Evolutionary conservation across 2,329 filamentous ascomycete genomes (phyloP).

Genomic region (Cryphonectria carpinicola): DNA sequence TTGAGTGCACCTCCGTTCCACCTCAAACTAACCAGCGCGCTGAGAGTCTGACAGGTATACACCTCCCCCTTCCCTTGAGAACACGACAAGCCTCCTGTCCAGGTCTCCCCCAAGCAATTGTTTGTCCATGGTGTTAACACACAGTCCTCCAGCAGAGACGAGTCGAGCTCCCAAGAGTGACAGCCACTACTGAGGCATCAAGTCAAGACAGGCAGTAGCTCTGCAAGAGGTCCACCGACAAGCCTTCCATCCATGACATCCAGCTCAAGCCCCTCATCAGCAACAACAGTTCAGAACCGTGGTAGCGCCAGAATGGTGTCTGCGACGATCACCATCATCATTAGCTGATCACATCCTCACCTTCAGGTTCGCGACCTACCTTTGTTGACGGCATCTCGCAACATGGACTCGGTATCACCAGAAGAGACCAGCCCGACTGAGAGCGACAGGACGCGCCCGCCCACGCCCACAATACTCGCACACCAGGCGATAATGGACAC

Average conservation of each 20-base stretch:
- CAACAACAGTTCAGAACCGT: background rate
- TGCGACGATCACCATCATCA: background rate
- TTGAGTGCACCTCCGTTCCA: background rate
- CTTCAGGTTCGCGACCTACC: background rate
- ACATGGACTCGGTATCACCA: background rate
- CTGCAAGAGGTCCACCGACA: background rate
- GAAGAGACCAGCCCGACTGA: background rate
- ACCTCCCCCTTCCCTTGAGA: background rate
- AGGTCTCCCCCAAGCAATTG: background rate
- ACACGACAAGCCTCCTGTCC: background rate
- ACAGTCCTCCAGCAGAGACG: background rate
- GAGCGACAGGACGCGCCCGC: background rate
- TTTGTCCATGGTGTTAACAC: background rate
- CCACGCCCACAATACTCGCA: background rate
- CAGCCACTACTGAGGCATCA: background rate
- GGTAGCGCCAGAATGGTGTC: background rate
- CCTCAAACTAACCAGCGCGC: background rate
- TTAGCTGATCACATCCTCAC: background rate
- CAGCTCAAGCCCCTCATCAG: background rate
- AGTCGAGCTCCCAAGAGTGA: background rate
- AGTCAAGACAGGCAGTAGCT: background rate
- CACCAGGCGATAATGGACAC: background rate
- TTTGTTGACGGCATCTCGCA: background rate
- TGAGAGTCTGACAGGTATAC: background rate
- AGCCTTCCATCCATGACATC: background rate